Evolutionary conservation across 768 basidiomycete species (phyloP).

Genomic region (Lentinula boryana): DNA sequence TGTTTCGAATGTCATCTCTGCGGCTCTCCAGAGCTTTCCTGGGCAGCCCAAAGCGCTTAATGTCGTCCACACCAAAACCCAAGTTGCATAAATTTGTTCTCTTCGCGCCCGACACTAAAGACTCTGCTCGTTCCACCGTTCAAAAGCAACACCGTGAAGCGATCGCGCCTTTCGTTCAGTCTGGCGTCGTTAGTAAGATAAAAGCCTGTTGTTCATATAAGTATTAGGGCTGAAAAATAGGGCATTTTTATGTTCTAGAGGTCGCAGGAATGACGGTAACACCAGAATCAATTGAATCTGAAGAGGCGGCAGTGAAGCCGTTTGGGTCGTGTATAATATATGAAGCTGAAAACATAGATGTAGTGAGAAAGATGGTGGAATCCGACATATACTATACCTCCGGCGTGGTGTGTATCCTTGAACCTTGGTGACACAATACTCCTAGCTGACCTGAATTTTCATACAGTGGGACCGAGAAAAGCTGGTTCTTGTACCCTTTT

Average conservation of each 20-base stretch:
- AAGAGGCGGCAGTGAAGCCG: slow-evolving; percentile 24
- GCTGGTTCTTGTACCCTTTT: slow-evolving; percentile 42
- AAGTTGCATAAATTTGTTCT: slow-evolving; percentile 36
- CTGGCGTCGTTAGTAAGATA: slow-evolving; percentile 35
- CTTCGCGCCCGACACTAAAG: slow-evolving; percentile 50
- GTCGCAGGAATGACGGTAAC: slow-evolving; percentile 34
- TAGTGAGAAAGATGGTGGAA: slow-evolving; percentile 10
- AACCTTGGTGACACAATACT: background rate
- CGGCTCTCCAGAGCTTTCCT: background rate
- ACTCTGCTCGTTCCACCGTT: slow-evolving; percentile 40
- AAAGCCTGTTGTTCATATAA: background rate
- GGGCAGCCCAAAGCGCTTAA: background rate
- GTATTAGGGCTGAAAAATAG: background rate
- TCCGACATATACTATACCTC: slow-evolving; percentile 9
- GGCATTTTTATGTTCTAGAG: slow-evolving; percentile 16
- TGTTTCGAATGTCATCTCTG: background rate
- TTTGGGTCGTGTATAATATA: slow-evolving; percentile 38
- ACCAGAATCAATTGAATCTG: slow-evolving; percentile 29
- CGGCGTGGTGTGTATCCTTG: slow-evolving; percentile 8
- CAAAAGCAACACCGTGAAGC: slow-evolving; percentile 37
- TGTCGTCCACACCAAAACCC: slow-evolving; percentile 2
- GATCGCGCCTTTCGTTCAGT: slow-evolving; percentile 28
- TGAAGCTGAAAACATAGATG: slow-evolving; percentile 31
- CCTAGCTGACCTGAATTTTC: background rate
- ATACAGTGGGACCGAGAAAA: slow-evolving; percentile 57